A percentile compares a stretch with the other conserved stretches of the same genome.
phyloP scores from a whole-genome alignment of 2,329 filamentous ascomycete species.

The Pestalotiopsis sp. region DNA sequence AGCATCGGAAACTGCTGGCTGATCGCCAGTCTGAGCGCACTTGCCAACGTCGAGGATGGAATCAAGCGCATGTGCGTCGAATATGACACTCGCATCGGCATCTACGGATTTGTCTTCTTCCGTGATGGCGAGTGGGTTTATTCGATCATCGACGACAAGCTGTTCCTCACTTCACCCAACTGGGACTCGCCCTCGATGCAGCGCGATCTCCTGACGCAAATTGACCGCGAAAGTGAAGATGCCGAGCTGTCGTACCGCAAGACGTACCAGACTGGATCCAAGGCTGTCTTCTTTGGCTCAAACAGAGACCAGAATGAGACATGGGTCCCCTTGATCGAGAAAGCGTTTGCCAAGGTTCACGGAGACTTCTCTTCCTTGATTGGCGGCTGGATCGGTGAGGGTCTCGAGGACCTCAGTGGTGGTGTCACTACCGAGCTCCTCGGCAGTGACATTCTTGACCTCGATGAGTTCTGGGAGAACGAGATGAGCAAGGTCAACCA shows the following conservation, averaged over 20 bases:
- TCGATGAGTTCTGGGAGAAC: conserved; percentile 81
- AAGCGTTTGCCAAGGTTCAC: conserved; percentile 84
- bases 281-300: conserved; percentile 78
- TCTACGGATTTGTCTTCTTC: conserved; percentile 90
- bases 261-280: conserved; percentile 74
- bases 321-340: conserved; percentile 80
- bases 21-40: conserved; percentile 75
- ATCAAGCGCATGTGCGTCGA: conserved; percentile 77
- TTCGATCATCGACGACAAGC: conserved; percentile 88
- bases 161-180: conserved; percentile 80
- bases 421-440: conserved; percentile 72
- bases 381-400: conserved; percentile 71
- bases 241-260: conserved; percentile 72
- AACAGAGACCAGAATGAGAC: conserved; percentile 79
- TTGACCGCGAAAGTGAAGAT: conserved; percentile 73
- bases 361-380: conserved; percentile 74
- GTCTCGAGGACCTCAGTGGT: conserved; percentile 63
- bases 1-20: conserved; percentile 83
- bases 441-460: conserved; percentile 73
- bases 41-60: conserved; percentile 72
- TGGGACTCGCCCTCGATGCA: conserved; percentile 81
- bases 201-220: conserved; percentile 73
- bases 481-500: conserved; percentile 81
- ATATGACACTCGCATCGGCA: conserved; percentile 73
- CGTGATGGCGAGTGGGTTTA: conserved; percentile 91